phyloP scores from a whole-genome alignment of 2,329 filamentous ascomycete genomes.

The Diplodia intermedia region DNA sequence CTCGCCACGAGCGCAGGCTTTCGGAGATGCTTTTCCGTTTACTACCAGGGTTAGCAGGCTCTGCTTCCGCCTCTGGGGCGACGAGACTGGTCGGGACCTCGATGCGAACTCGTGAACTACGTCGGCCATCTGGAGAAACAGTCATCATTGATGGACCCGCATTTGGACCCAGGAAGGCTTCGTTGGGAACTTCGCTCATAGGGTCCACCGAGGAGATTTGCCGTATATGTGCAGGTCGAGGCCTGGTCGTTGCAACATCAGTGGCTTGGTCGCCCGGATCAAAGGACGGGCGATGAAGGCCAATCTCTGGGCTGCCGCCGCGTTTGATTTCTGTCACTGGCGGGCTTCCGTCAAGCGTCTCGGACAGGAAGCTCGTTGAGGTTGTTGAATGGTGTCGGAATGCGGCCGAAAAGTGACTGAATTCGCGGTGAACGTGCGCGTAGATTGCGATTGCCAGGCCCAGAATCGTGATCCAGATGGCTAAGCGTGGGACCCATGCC shows the following conservation, averaged over 20 bases:
- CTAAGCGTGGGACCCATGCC: conserved; percentile 75
- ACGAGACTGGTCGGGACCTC: neutral
- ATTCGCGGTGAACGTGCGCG: conserved; percentile 53
- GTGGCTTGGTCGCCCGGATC: neutral
- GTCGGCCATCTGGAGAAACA: neutral
- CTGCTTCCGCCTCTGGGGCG: neutral
- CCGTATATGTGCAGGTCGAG: neutral
- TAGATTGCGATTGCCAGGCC: conserved; percentile 74
- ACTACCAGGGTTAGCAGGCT: neutral
- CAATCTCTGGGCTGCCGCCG: neutral
- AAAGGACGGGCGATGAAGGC: neutral
- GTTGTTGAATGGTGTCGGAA: conserved; percentile 9
- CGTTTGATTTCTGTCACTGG: neutral
- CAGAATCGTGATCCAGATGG: conserved; percentile 70
- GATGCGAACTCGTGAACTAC: conserved; percentile 26
- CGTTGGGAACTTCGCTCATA: neutral
- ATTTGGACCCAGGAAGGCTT: neutral
- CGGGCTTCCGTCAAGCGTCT: neutral
- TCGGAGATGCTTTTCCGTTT: conserved; percentile 8
- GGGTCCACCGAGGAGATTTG: neutral
- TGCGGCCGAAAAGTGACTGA: conserved; percentile 18
- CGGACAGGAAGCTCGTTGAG: conserved; percentile 3
- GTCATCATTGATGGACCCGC: neutral
- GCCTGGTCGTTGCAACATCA: neutral
- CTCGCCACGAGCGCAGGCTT: conserved; percentile 16